Evolutionary conservation across 441 rosid genomes (phyloP).

Genomic region (Geranium incanum): DNA sequence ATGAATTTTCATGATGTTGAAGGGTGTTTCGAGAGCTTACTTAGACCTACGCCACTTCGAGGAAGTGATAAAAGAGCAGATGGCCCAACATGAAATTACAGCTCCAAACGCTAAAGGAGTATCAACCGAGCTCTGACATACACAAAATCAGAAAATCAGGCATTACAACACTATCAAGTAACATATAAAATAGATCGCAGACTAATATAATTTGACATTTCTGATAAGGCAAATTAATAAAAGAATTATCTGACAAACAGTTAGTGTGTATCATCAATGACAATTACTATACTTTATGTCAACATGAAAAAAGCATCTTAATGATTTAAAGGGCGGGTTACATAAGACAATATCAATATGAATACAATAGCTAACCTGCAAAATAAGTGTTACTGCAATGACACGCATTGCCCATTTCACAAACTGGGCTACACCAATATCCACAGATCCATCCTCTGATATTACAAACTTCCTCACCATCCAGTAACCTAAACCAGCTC

Average conservation of each 20-base stretch:
- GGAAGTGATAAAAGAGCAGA: slow-evolving; percentile 38
- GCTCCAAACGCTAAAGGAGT: slow-evolving; percentile 44
- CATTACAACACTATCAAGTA: background rate
- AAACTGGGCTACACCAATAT: slow-evolving; percentile 69
- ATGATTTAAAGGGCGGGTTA: background rate
- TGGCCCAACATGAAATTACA: slow-evolving; percentile 30
- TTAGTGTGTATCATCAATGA: no score
- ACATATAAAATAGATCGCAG: background rate
- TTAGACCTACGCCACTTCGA: slow-evolving; percentile 18
- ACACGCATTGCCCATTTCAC: slow-evolving; percentile 88
- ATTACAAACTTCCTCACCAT: slow-evolving; percentile 80
- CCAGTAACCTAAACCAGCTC: slow-evolving; percentile 95
- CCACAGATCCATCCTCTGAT: slow-evolving; percentile 74
- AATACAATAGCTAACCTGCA: slow-evolving; percentile 44
- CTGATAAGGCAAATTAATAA: no score
- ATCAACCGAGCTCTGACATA: slow-evolving; percentile 73
- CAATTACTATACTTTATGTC: background rate
- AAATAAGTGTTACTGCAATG: slow-evolving; percentile 54
- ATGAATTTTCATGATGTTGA: no score
- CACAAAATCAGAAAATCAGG: slow-evolving; percentile 7
- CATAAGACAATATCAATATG: background rate
- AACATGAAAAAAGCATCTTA: background rate
- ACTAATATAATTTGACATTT: background rate
- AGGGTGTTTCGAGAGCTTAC: slow-evolving; percentile 23
- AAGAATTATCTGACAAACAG: no score